Base-by-base conservation (phyloP, 2,329 filamentous ascomycete species). In the Colletotrichum sp. region DNA sequence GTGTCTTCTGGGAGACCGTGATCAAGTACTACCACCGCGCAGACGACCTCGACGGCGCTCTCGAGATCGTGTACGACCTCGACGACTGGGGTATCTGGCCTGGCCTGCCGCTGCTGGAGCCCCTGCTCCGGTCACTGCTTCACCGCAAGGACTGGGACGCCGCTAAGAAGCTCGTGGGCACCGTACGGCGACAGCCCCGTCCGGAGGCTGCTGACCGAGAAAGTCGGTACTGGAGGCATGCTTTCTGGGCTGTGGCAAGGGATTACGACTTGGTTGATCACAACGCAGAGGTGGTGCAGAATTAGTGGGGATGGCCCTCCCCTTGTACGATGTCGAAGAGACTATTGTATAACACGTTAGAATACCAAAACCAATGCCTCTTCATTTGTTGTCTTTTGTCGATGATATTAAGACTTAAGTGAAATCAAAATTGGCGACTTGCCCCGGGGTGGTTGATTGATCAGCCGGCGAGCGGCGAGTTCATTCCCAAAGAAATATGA, bases 211-310 rank as follows among this genome's bases (percentile, higher is more conserved):
- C 26, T 64, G 69, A 34, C 16, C 62, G 69, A 30, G 69, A 64
- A 6, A 78, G 75, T 44, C 82, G 87, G 75, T 86, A 85, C 72
- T 90, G 87, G 86, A 85, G 80, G 59, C 89, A 90, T 74, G 84
- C 86, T 69, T 90, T 90, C 77, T 91, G 89, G 89, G 85, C 84
- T 73, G 72, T 88, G 65, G 89, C 88, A 18, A 79, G 82, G 73
- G 81, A 86, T 49, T 80, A 86, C 36, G 84, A 85, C 1, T 78
- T 90, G 64, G 21, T 60, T 89, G 21, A 78, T 81, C 32, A 68
- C 73, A 2, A 32, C 36, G 16, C 62, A 63, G n/a, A 55, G 18
- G 13, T 26, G 15, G 26, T 28, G 12, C 49, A 63, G 12, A 63
- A 32, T n/a, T 10, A 16, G 16, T 18, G 10, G 10, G 8, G 28